A percentile compares a stretch with the other conserved stretches of the same genome.
These are phyloP conservation scores for Sugiyamaella marilandica DNA, from an alignment of 805 yeast genomes.

Conservation along the genomic window DNA sequence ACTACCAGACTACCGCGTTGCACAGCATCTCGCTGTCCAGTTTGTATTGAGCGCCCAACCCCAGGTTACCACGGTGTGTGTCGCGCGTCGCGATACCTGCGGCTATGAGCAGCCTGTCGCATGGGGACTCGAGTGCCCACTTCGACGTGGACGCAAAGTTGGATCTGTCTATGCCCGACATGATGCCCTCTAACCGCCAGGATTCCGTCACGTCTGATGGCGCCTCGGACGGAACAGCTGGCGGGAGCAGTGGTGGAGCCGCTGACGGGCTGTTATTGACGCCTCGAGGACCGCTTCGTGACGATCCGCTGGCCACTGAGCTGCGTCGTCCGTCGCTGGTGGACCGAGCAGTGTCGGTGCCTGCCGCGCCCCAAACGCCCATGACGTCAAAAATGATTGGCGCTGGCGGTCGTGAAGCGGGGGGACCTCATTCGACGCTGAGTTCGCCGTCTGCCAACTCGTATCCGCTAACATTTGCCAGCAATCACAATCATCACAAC, in stretches of 20 bases:
- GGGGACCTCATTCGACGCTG: background rate
- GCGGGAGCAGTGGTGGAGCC: background rate
- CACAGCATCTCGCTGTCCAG: background rate
- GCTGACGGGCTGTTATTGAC: background rate
- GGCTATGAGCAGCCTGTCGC: background rate
- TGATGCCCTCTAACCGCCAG: background rate
- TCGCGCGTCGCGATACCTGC: background rate
- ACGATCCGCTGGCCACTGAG: background rate
- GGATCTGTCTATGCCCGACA: background rate
- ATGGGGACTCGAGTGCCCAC: background rate
- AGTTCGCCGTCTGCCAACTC: conserved; percentile 2
- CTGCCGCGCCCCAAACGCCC: background rate
- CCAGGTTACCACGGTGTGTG: too few species aligned
- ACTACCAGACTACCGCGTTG: background rate
- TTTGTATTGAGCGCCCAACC: background rate
- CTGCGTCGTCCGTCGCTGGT: background rate
- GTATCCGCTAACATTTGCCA: conserved; percentile 24
- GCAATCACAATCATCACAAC: background rate
- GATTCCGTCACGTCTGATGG: background rate
- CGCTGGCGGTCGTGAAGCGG: conserved; percentile 1
- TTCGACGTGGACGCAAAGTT: background rate
- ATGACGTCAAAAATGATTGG: background rate
- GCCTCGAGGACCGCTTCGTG: background rate
- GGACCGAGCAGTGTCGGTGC: background rate
- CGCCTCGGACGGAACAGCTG: background rate